Evolutionary conservation across 768 basidiomycete genomes (phyloP).

Genomic region (Suillus clintonianus): DNA sequence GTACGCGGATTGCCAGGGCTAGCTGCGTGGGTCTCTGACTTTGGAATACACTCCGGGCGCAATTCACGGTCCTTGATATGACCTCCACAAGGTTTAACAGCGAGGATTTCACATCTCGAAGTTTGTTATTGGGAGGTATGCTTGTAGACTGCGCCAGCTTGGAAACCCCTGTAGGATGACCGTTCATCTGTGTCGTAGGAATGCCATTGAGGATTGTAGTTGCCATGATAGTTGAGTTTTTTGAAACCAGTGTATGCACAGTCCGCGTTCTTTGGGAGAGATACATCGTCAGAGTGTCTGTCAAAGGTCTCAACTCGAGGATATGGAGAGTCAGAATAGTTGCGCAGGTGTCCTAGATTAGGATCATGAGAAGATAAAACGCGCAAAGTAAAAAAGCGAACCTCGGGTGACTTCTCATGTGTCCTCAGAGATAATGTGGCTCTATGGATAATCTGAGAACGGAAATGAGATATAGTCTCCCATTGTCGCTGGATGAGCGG

Average conservation of each 20-base stretch:
- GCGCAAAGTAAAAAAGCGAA: slow-evolving; percentile 28
- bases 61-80: slow-evolving; percentile 59
- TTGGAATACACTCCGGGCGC: slow-evolving; percentile 60
- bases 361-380: neutral
- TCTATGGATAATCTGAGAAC: slow-evolving; percentile 84
- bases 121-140: slow-evolving; percentile 33
- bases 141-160: slow-evolving; percentile 5
- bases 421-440: slow-evolving; percentile 83
- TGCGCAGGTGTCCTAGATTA: slow-evolving; percentile 66
- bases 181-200: slow-evolving; percentile 33
- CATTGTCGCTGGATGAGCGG: slow-evolving; percentile 91
- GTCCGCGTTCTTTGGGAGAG: slow-evolving; percentile 71
- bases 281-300: slow-evolving; percentile 69
- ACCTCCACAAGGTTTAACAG: slow-evolving; percentile 53
- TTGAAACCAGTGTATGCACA: slow-evolving; percentile 47
- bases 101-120: slow-evolving; percentile 56
- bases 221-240: slow-evolving; percentile 10
- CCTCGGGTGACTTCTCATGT: slow-evolving; percentile 50
- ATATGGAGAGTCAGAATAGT: slow-evolving; percentile 82
- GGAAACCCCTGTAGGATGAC: slow-evolving; percentile 28
- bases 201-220: slow-evolving; percentile 33
- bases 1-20: slow-evolving; percentile 57
- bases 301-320: slow-evolving; percentile 82
- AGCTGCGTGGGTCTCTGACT: slow-evolving; percentile 25
- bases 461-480: slow-evolving; percentile 86